Evolutionary conservation across 768 basidiomycete genomes (phyloP).

Genomic region (Boletus rufocinnamomeus): DNA sequence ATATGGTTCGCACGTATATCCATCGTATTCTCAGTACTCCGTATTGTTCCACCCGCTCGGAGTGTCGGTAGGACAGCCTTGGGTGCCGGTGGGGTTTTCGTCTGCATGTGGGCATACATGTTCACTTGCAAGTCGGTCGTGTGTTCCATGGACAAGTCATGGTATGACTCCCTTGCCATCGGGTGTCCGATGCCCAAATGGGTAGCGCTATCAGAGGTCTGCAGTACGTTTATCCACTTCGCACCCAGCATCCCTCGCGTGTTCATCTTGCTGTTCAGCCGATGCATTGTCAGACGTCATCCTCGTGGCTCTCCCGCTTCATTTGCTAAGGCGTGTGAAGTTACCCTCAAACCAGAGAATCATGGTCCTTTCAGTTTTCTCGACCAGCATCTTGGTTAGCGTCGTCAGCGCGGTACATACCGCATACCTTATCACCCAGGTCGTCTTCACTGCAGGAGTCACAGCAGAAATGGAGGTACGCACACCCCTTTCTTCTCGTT

Average conservation of each 20-base stretch:
- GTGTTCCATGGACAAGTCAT: constrained; percentile 40
- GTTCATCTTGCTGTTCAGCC: constrained; percentile 33
- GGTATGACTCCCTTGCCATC: constrained; percentile 40
- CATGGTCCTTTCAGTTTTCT: constrained; percentile 48
- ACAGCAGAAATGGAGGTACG: constrained; percentile 48
- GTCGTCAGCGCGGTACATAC: constrained; percentile 47
- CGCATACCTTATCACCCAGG: constrained; percentile 38
- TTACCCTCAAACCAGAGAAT: constrained; percentile 44
- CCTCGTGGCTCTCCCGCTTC: constrained; percentile 47
- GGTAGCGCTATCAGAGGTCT: constrained; percentile 54
- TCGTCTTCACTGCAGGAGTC: constrained; percentile 5
- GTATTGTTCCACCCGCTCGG: constrained; percentile 24
- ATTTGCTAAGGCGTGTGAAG: constrained; percentile 45
- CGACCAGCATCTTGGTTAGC: constrained; percentile 53
- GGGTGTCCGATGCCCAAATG: constrained; percentile 47
- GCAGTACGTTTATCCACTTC: constrained; percentile 40
- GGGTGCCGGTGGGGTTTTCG: constrained; percentile 10
- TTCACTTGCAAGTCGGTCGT: constrained; percentile 36
- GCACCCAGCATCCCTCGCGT: not conserved
- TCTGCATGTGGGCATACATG: constrained; percentile 24
- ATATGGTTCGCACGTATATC: constrained; percentile 34
- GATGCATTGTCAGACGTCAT: constrained; percentile 48
- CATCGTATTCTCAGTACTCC: constrained; percentile 26
- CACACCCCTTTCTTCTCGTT: not conserved
- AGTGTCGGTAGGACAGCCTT: not conserved